Evolutionary conservation across 2,329 filamentous ascomycete genomes (phyloP).

Genomic region (Reticulascus tulasneorum): DNA sequence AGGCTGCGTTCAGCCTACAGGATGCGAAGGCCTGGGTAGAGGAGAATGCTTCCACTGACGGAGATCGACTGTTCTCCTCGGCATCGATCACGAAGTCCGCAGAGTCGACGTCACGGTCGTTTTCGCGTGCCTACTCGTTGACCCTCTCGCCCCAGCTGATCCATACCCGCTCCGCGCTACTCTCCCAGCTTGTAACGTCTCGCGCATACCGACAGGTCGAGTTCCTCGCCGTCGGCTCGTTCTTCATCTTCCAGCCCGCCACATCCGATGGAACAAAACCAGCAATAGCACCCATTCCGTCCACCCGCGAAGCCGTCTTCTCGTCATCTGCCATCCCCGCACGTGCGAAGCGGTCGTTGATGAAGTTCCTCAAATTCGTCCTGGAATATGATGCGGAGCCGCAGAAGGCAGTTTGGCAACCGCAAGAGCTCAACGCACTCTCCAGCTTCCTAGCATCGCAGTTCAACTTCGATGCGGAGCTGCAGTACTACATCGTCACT

Average conservation of each 20-base stretch:
- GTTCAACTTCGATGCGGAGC: slow-evolving; percentile 63
- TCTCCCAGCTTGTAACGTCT: slow-evolving; percentile 82
- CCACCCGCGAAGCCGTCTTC: slow-evolving; percentile 89
- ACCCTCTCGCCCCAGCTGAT: slow-evolving; percentile 83
- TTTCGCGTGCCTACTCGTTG: slow-evolving; percentile 74
- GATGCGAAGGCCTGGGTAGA: slow-evolving; percentile 75
- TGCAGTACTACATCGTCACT: slow-evolving; percentile 60
- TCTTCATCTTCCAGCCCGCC: slow-evolving; percentile 66
- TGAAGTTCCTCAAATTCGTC: slow-evolving; percentile 93
- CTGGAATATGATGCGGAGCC: slow-evolving; percentile 61
- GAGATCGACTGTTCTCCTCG: slow-evolving; percentile 27
- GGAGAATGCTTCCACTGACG: slow-evolving; percentile 22
- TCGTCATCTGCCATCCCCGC: slow-evolving; percentile 70
- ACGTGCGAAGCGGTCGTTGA: slow-evolving; percentile 78
- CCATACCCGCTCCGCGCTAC: slow-evolving; percentile 74
- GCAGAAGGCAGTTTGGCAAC: slow-evolving; percentile 55
- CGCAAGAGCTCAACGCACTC: slow-evolving; percentile 51
- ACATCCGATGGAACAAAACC: slow-evolving; percentile 21
- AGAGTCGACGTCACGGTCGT: slow-evolving; percentile 41
- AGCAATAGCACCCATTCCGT: slow-evolving; percentile 69
- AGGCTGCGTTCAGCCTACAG: slow-evolving; percentile 80
- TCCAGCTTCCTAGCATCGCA: slow-evolving; percentile 54
- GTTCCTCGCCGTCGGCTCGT: slow-evolving; percentile 88
- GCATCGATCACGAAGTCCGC: slow-evolving; percentile 33
- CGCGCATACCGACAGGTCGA: slow-evolving; percentile 85